Conservation (phyloP, 208 protist species). For the Acanthamoeba rhysodes region DNA sequence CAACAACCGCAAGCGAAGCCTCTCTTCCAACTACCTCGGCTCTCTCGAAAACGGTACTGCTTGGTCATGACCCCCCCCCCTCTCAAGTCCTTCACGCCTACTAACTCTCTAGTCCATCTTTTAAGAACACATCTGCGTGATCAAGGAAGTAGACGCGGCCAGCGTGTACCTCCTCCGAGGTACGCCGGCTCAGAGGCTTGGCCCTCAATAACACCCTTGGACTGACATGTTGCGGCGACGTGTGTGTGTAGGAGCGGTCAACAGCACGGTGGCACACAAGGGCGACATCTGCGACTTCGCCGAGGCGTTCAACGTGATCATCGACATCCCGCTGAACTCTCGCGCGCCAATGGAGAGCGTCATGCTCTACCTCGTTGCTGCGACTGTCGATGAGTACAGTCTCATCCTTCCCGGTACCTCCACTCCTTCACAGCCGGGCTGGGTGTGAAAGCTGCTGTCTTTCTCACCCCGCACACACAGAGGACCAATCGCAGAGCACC, state of each 20-base stretch:
- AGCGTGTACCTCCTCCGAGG: neutral
- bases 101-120: too few species aligned
- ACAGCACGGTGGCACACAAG: neutral
- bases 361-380: neutral
- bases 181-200: neutral
- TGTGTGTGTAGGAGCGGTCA: neutral
- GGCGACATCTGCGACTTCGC: neutral
- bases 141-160: slow-evolving; percentile 16
- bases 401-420: slow-evolving; percentile 51
- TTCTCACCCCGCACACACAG: neutral
- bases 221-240: neutral
- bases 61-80: too few species aligned
- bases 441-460: too few species aligned
- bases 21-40: slow-evolving; percentile 35
- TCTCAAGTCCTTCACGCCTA: too few species aligned
- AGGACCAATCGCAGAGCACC: slow-evolving; percentile 35
- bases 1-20: neutral
- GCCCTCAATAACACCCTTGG: neutral
- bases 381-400: neutral
- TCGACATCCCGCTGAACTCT: neutral
- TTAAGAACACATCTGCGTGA: slow-evolving; percentile 9
- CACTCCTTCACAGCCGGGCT: neutral
- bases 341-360: slow-evolving; percentile 16
- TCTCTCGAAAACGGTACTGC: slow-evolving; percentile 2
- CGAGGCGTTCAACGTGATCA: slow-evolving; percentile 15